Percentiles rank a stretch among this genome's conserved stretches.
These are phyloP conservation scores for Boletus rufocinnamomeus DNA, from an alignment of 768 basidiomycete species.

Conservation along the genomic window DNA sequence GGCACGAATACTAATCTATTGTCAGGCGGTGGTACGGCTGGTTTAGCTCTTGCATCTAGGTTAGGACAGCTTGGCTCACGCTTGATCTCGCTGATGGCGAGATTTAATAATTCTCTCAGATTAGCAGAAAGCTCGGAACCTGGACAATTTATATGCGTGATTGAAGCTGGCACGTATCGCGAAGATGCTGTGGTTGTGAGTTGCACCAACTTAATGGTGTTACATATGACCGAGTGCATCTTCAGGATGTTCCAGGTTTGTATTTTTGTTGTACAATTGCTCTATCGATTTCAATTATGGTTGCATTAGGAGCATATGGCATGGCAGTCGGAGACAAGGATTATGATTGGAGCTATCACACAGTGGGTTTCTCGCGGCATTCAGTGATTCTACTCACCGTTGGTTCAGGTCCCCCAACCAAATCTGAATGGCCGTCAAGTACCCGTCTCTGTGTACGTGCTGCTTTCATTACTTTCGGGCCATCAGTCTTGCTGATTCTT, in stretches of 20 bases:
- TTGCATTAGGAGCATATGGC: conserved; percentile 8
- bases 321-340: conserved; percentile 1
- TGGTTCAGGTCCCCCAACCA: conserved; percentile 17
- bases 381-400: not conserved
- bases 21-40: conserved; percentile 20
- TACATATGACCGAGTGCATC: not conserved
- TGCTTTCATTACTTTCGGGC: not conserved
- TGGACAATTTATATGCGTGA: conserved; percentile 20
- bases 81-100: not conserved
- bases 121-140: conserved; percentile 15
- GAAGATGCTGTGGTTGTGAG: conserved; percentile 17
- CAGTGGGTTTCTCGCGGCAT: conserved; percentile 6
- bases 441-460: conserved; percentile 7
- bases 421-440: conserved; percentile 4
- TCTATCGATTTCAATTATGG: not conserved
- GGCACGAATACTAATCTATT: not conserved
- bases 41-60: conserved; percentile 21
- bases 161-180: conserved; percentile 19
- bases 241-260: conserved; percentile 24
- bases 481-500: not conserved
- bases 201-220: not conserved
- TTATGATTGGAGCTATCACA: conserved; percentile 22
- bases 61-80: not conserved
- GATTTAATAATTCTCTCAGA: conserved; percentile 1
- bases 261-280: not conserved